Evolutionary conservation across 148 eudicot genomes (phyloP).

Genomic region (Simmondsia chinensis): DNA sequence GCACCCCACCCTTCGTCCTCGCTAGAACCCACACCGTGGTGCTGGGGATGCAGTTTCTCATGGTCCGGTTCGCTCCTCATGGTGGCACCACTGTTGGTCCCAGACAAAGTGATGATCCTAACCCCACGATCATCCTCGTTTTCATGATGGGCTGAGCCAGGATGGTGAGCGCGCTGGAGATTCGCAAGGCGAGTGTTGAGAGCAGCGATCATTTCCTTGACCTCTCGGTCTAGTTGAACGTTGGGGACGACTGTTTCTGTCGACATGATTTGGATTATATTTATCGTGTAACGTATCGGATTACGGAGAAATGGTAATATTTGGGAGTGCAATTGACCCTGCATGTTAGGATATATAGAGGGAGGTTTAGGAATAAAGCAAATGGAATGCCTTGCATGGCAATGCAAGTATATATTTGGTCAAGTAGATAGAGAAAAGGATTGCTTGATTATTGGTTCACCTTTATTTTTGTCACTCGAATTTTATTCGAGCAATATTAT

Average conservation of each 20-base stretch:
- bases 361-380: constrained; percentile 6
- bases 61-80: constrained; percentile 42
- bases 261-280: constrained; percentile 12
- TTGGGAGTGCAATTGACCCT: no score
- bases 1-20: constrained; percentile 26
- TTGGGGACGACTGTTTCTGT: constrained; percentile 11
- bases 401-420: constrained; percentile 26
- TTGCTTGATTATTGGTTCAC: constrained; percentile 29
- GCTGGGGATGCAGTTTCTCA: neutral
- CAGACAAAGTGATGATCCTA: constrained; percentile 57
- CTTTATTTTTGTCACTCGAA: no score
- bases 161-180: constrained; percentile 34
- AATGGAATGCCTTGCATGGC: constrained; percentile 22
- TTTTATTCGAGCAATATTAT: no score
- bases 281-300: no score
- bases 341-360: constrained; percentile 1
- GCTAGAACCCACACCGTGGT: neutral
- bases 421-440: constrained; percentile 11
- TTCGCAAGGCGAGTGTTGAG: constrained; percentile 38
- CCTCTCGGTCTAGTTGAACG: constrained; percentile 35
- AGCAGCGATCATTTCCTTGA: constrained; percentile 41
- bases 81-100: constrained; percentile 69
- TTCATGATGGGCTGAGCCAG: constrained; percentile 19
- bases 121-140: constrained; percentile 34
- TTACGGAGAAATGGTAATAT: no score